Evolutionary conservation across 2,329 filamentous ascomycete species (phyloP), one percentile per base, ranked within the genome.

Genomic region (Amphichorda felina): DNA sequence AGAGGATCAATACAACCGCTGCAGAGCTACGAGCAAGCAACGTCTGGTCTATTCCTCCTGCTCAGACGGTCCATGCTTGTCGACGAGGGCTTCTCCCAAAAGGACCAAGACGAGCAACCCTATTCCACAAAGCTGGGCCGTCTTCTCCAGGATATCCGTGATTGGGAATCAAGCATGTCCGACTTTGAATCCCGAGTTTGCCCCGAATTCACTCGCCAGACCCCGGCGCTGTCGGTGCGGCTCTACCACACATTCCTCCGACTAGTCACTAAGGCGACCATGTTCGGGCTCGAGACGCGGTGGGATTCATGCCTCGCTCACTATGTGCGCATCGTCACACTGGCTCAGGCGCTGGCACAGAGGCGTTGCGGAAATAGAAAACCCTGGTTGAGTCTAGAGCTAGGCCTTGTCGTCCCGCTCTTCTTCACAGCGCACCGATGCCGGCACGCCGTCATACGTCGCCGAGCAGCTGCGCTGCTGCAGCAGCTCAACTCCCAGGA

Each of bases 381-480:
- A 10, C 13, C 41, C 8, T 39, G 45, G 25, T 35, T 57, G 1
- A 53, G 53, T 2, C 41, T 58, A 1, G 55, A 57, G 33, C 51
- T 52, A 8, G 54, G 54, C 0, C 29, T 58, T 10, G 48, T 54
- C 4, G 44, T 56, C 9, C 50, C 52, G 0, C 38, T 51, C 2
- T 58, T 50, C 37, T 28, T 54, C 26, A 38, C 41, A 1, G 39
- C 38, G 0, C 44, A 46, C 4, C 46, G 52, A 3, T 58, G 55
- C 14, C 48, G 55, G 0, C 55, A 58, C 37, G 49, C 53, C 0
- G 34, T 45, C 18, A 31, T 55, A 1, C 45, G 55, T n/a, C 27
- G 27, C 6, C 27, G 27, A 29, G 27, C 27, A 5, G 6, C n/a
- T 7, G 27, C 27, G 13, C 33, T 34, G 15, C 22, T 34, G 9